phyloP scores from a whole-genome alignment of 169 alveolate species.

The Plasmodium coatneyi region DNA sequence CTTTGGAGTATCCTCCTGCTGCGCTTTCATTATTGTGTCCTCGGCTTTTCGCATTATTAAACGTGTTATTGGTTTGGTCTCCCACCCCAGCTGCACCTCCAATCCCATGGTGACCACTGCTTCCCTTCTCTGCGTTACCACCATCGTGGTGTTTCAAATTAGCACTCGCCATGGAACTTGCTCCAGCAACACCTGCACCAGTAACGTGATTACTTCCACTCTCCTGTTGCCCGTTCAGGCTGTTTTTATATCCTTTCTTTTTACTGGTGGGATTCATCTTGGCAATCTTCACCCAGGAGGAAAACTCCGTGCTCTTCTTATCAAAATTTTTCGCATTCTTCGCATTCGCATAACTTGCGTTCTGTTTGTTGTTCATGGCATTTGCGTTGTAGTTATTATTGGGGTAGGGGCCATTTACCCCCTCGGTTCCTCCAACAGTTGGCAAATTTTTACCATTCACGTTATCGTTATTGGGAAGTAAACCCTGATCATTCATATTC shows the following conservation, averaged over 20 bases:
- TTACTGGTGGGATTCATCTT: slow-evolving; percentile 43
- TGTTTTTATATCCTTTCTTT: slow-evolving; percentile 15
- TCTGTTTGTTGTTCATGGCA: background rate
- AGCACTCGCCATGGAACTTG: background rate
- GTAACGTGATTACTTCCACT: background rate
- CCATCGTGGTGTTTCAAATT: background rate
- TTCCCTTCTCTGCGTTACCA: background rate
- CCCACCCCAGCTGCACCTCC: background rate
- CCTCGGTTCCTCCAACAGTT: background rate
- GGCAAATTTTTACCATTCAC: background rate
- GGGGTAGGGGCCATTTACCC: background rate
- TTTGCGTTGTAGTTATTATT: background rate
- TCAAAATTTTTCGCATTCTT: slow-evolving; percentile 58
- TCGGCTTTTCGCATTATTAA: background rate
- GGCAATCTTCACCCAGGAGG: slow-evolving; percentile 70
- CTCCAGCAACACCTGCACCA: background rate
- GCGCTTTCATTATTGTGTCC: background rate
- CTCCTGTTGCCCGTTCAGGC: background rate
- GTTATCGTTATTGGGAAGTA: background rate
- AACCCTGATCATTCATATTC: background rate
- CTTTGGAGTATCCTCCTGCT: background rate
- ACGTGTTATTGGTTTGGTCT: background rate
- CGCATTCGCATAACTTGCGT: slow-evolving; percentile 11
- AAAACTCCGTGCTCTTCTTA: slow-evolving; percentile 46
- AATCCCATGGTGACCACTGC: background rate